Evolutionary conservation across 441 rosid species (phyloP), one percentile per base, ranked within the genome.

Genomic region (Erodium moschatum): DNA sequence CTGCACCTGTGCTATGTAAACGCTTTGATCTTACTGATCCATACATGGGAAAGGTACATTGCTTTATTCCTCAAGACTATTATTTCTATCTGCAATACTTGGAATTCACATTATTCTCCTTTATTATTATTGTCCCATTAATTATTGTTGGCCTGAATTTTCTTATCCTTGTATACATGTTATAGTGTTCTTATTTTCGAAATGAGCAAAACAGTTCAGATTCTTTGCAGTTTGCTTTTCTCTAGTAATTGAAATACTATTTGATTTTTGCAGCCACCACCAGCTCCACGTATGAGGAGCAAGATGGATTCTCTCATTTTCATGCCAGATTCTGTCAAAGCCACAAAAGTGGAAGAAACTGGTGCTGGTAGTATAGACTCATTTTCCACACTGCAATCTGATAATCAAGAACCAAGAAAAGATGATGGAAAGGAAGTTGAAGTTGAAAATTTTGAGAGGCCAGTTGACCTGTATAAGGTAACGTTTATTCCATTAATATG

Each of bases 391-490:
- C 46, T 73, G 67, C 82, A 72, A 44, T 63, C 75, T 64, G 79
- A 66, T 60, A 63, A 69, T 67, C 79, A 74, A 69, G 82, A 77
- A 78, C 58, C 66, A 33, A 78, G 71, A 70, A 81, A 74, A 78
- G 79, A 72, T 66, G 75, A 81, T 70, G 83, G 72, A 20, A 79
- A 78, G 67, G 89, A 83, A 67, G 85, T 86, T 46, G 83, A 82
- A 81, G 83, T 78, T 72, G 96, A 88, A 84, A 89, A 83, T 78
- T 84, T 94, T 33, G 97, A 90, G 83, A 87, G 94, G 81, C 97
- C 97, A 13, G 96, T 94, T 75, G 99, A 94, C 85, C 94, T 94
- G 12, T 94, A 91, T 79, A 91, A 94, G 97, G 99, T 89, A 84
- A 58, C n/a, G 29, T 72, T 64, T 70, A 44, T 64, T 56, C 67